Evolutionary conservation across 2,329 filamentous ascomycete species (phyloP), one percentile per base, ranked within the genome.

Genomic region (Clarireedia monteithiana): DNA sequence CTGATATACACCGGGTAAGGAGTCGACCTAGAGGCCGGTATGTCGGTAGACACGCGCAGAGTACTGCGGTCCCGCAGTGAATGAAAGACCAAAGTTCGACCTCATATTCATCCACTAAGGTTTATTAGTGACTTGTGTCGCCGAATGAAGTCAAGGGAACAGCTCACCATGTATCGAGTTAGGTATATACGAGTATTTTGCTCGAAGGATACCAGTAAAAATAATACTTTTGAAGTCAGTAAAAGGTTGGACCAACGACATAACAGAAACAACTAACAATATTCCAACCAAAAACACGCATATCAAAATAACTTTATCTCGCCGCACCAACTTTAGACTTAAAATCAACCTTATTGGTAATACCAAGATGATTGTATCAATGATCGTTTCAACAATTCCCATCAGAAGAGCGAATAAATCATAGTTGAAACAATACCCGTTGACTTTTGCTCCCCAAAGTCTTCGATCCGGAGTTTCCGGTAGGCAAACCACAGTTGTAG

Each of bases 1-100:
- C n/a, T 17, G n/a, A 20, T 20, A 46, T 12, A 26, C 44, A 46
- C 9, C 7, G 9, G 12, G 44, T 46, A 20, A 48, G 7, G 15
- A 48, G 10, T 34, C 47, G 26, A 23, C 27, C 27, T 48, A 48
- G 17, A 17, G 47, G 27, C n/a, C 47, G 12, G 26, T 34, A 48
- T 15, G 12, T 48, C 6, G 47, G 47, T 34, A 48, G 26, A 20
- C 47, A 48, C 9, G 47, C 47, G 27, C 47, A 48, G 9, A 48
- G n/a, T 6, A 48, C 23, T 4, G 27, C 47, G 15, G 30, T 38
- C 12, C 26, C 27, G 23, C 47, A 34, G 23, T 48, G 47, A 10
- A 48, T 36, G 17, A 48, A 48, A 34, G 47, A 48, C 47, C 47
- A 48, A n/a, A 48, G 47, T 17, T 48, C 30, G 14, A 48, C 47